Evolutionary conservation across 192 early-diverging fungal genomes (phyloP), one percentile per base, ranked within the genome.

Genomic region (Coemansia javaensis): DNA sequence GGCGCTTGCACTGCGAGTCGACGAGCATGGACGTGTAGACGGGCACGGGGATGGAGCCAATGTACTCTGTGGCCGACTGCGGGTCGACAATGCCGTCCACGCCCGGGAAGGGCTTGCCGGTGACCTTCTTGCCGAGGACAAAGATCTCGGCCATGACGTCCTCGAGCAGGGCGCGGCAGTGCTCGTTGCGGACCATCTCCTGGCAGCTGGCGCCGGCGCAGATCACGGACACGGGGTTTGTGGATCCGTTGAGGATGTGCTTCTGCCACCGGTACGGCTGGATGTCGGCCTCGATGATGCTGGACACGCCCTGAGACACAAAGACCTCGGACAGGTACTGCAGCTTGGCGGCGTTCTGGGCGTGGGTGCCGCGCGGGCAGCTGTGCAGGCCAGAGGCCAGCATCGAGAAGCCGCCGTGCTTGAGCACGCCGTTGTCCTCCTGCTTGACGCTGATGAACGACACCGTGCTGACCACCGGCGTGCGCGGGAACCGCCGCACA

Each of bases 181-280:
- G 32, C 7, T 30, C 17, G 41, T 74, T 60, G 15, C 33, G 31
- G 32, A 51, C 58, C 63, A 74, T 74, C 15, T 65, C 57, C 46
- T 66, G 63, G 59, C 62, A 65, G 31, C 64, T 66, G 11, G 53
- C 47, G 0, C 64, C 64, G 28, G 52, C 53, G 42, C 58, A 66
- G 21, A 74, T 55, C 1, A 74, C 70, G 9, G 70, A 74, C 0
- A 75, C 65, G 2, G 71, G 71, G 43, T 75, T 75, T 0, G 65
- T 67, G 3, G 59, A 61, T 2, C 64, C 71, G 14, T 75, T 75
- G 20, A 67, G 43, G 10, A 75, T 63, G 12, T 75, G 71, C 16
- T 75, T 75, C 39, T 67, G 71, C 71, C 71, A 75, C 17, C 71
- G 48, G 31, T 67, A 75, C 30, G 59, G 65, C 71, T 75, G 71